Evolutionary conservation across 192 early-diverging fungal species (phyloP).

Genomic region (Linnemannia zychae): DNA sequence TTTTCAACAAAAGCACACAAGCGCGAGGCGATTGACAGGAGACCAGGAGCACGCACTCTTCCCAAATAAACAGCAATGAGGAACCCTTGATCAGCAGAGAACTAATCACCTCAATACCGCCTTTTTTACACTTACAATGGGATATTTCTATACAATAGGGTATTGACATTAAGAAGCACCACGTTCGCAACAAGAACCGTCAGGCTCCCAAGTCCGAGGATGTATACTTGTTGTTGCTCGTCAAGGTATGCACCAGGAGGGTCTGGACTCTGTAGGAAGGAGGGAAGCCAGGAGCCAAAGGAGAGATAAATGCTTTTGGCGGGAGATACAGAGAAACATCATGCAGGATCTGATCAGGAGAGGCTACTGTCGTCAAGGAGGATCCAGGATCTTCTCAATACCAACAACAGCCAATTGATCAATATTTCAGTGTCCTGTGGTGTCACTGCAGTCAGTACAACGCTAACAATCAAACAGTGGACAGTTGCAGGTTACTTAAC

Average conservation of each 20-base stretch:
- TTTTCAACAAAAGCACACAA: background rate
- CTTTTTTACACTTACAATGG: background rate
- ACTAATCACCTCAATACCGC: constrained; percentile 23
- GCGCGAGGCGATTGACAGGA: background rate
- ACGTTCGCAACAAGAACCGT: constrained; percentile 95
- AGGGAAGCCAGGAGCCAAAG: background rate
- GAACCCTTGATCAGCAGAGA: constrained; percentile 24
- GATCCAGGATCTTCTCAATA: background rate
- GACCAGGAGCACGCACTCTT: background rate
- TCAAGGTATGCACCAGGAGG: constrained; percentile 78
- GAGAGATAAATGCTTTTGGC: too few relatives aligned
- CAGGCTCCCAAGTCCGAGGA: constrained; percentile 92
- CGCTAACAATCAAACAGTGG: background rate
- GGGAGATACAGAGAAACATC: background rate
- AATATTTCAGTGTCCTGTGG: too few relatives aligned
- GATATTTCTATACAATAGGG: constrained; percentile 70
- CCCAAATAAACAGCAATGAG: background rate
- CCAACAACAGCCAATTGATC: too few relatives aligned
- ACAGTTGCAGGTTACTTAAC: too few relatives aligned
- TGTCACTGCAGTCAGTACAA: background rate
- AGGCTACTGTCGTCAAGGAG: background rate
- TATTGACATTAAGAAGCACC: constrained; percentile 99
- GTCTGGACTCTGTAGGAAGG: background rate
- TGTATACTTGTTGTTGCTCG: constrained; percentile 97
- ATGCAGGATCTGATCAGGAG: background rate